Evolutionary conservation across 345 rosid species (phyloP).

Genomic region (Odontarrhena argentea): DNA sequence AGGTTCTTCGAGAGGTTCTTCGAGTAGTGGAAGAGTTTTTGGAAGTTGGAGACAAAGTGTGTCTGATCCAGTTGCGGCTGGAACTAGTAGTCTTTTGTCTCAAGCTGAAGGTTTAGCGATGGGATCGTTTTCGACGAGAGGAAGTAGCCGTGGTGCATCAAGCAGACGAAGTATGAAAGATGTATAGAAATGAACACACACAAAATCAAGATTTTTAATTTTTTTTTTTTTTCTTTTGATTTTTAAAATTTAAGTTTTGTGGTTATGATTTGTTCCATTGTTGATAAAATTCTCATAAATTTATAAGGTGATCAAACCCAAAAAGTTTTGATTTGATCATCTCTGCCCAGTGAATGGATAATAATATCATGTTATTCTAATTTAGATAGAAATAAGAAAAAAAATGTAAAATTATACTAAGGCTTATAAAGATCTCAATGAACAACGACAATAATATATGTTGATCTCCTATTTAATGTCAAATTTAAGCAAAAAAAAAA

Average conservation of each 20-base stretch:
- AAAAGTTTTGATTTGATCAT: too few species aligned
- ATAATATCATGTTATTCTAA: too few species aligned
- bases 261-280: slow-evolving; percentile 29
- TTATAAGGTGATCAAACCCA: neutral
- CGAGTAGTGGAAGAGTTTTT: slow-evolving; percentile 69
- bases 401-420: too few species aligned
- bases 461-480: too few species aligned
- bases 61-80: slow-evolving; percentile 50
- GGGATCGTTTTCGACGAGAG: slow-evolving; percentile 35
- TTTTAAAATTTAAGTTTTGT: neutral
- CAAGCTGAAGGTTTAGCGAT: slow-evolving; percentile 33
- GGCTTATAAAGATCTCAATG: too few species aligned
- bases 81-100: slow-evolving; percentile 41
- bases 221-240: neutral
- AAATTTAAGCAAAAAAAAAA: too few species aligned
- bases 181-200: slow-evolving; percentile 24
- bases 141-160: slow-evolving; percentile 42
- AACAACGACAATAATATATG: too few species aligned
- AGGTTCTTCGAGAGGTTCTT: slow-evolving; percentile 62
- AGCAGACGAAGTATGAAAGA: slow-evolving; percentile 40
- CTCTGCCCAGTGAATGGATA: too few species aligned
- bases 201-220: neutral
- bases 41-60: slow-evolving; percentile 88
- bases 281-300: slow-evolving; percentile 20
- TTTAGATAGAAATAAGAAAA: too few species aligned